phyloP scores from a whole-genome alignment of 2,329 filamentous ascomycete species.

The Cladosporium sp. region DNA sequence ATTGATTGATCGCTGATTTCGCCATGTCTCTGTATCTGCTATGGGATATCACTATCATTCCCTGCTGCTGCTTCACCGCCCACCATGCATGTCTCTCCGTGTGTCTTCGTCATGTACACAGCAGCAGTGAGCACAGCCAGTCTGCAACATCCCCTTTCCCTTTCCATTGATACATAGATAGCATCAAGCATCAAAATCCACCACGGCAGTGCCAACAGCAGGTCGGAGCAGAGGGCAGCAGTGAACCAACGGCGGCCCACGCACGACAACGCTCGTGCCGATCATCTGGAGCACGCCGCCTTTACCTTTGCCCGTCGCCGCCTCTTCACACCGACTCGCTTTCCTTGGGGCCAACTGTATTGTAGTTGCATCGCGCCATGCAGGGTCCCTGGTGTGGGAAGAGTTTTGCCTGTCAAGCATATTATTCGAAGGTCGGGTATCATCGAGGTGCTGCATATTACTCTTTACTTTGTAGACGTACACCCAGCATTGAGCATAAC shows the following conservation, averaged over 20 bases:
- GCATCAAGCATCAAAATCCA: not conserved
- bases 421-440: not conserved
- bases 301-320: constrained; percentile 1
- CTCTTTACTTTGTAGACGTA: not conserved
- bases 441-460: not conserved
- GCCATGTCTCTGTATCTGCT: no score
- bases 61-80: not conserved
- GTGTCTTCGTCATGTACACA: not conserved
- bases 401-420: not conserved
- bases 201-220: not conserved
- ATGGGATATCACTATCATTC: no score
- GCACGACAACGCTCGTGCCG: constrained; percentile 13
- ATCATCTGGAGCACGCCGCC: not conserved
- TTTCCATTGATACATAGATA: constrained; percentile 1
- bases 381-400: not conserved
- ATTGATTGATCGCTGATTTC: not conserved
- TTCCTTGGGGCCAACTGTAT: constrained; percentile 2
- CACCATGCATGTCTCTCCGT: not conserved
- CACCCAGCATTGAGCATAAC: not conserved
- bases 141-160: not conserved
- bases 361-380: constrained; percentile 11
- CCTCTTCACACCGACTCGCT: constrained; percentile 17
- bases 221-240: constrained; percentile 2
- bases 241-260: constrained; percentile 8
- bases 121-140: not conserved